Base-by-base conservation (phyloP, 108 stramenopile species). In the Nitzschia sp. region DNA sequence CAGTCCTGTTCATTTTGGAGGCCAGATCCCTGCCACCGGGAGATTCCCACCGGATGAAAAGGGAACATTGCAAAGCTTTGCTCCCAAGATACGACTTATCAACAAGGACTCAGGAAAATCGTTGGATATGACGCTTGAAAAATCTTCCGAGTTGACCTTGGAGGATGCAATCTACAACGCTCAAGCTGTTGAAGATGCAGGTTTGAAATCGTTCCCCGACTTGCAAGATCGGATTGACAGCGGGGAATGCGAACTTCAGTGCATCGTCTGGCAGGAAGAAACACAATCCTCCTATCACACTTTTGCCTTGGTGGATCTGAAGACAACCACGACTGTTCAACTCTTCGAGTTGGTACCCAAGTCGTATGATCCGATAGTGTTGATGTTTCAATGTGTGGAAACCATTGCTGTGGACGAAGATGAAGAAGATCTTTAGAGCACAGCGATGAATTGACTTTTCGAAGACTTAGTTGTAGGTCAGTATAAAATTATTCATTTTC, bases 401-500 rank as follows among this genome's bases (percentile, higher is more conserved):
- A 30, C 44, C 2, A 41, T 59, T 1, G 32, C 34, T 30, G 57
- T 70, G 26, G 69, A 69, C 21, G 68, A 69, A 4, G 76, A 77
- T 35, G 68, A 69, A 55, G 76, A 77, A 53, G 76, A 77, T 45
- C 69, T 77, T 56, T 56, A n/a, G n/a, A n/a, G n/a, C n/a, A n/a
- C n/a, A n/a, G n/a, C n/a, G n/a, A n/a, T n/a, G n/a, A n/a, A n/a
- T n/a, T n/a, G n/a, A n/a, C n/a, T n/a, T n/a, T n/a, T n/a, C n/a
- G n/a, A n/a, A n/a, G n/a, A n/a, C n/a, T n/a, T n/a, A n/a, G n/a
- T n/a, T n/a, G n/a, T n/a, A n/a, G n/a, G n/a, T n/a, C n/a, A n/a
- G n/a, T n/a, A n/a, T n/a, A n/a, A n/a, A n/a, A n/a, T n/a, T n/a
- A n/a, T n/a, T n/a, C n/a, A n/a, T n/a, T n/a, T n/a, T n/a, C n/a